These are phyloP conservation scores for Persicaria tinctoria DNA, from an alignment of 148 eudicot genomes.

Conservation along the genomic window DNA sequence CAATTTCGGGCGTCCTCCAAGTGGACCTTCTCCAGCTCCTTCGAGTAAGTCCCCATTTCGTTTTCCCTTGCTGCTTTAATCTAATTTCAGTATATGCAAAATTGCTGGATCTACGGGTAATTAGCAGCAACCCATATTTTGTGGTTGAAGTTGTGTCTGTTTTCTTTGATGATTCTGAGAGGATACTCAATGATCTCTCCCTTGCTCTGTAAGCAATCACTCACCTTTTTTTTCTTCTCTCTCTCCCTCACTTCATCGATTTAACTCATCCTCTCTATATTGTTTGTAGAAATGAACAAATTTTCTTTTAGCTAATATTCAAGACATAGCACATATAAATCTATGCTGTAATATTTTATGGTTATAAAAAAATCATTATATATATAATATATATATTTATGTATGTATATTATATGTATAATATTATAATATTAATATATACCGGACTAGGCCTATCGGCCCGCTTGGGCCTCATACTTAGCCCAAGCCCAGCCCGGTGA, in stretches of 20 bases:
- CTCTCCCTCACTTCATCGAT: not conserved
- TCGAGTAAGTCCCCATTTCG: conserved; percentile 40
- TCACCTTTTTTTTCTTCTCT: not conserved
- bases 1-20: conserved; percentile 64
- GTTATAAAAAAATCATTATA: no score
- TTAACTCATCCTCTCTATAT: no score
- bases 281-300: conserved; percentile 11
- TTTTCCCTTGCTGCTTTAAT: not conserved
- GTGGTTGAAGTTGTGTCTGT: conserved; percentile 16
- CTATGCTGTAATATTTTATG: no score
- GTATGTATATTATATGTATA: no score
- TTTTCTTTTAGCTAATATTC: conserved; percentile 20
- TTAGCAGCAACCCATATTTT: conserved; percentile 11
- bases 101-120: no score
- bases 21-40: conserved; percentile 81
- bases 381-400: no score
- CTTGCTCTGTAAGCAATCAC: conserved; percentile 5
- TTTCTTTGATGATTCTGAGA: conserved; percentile 18
- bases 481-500: no score
- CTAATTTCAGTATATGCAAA: no score
- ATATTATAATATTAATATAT: no score
- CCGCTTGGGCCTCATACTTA: no score
- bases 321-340: no score
- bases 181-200: conserved; percentile 10
- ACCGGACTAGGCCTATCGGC: no score